phyloP scores from a whole-genome alignment of 23 red algal species.

The Gracilaria gracilis region DNA sequence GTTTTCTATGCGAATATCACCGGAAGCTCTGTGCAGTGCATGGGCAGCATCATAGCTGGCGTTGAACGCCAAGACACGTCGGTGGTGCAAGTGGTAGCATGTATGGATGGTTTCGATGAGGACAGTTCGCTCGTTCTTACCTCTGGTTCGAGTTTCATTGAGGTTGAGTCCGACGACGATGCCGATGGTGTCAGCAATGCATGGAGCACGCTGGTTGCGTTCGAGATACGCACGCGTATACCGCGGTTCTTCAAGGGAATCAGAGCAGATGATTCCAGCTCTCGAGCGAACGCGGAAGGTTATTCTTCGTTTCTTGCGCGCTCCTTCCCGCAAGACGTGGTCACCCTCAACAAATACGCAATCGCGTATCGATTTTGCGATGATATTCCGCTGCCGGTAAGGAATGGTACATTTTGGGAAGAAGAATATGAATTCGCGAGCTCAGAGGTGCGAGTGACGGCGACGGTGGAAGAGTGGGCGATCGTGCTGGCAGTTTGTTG shows the following conservation, averaged over 20 bases:
- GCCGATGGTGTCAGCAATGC: background rate
- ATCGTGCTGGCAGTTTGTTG: background rate
- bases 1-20: background rate
- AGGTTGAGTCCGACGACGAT: background rate
- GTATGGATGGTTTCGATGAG: background rate
- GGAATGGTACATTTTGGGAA: background rate
- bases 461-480: constrained; percentile 1
- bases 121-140: background rate
- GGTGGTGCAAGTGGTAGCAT: background rate
- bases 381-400: background rate
- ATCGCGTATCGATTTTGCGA: background rate
- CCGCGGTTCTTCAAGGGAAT: background rate
- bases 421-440: background rate
- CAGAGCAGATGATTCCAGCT: background rate
- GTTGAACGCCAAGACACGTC: background rate
- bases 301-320: constrained; percentile 1
- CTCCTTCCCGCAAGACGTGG: background rate
- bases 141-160: background rate
- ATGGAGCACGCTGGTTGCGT: background rate
- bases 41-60: background rate
- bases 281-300: background rate
- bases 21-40: background rate
- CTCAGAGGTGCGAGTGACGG: background rate
- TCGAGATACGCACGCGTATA: background rate
- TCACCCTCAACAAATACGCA: constrained; percentile 9